Percentiles rank a stretch among this genome's conserved stretches.
Conservation (phyloP, 2,329 filamentous ascomycete species). For the Corniculantispora saksenae region DNA sequence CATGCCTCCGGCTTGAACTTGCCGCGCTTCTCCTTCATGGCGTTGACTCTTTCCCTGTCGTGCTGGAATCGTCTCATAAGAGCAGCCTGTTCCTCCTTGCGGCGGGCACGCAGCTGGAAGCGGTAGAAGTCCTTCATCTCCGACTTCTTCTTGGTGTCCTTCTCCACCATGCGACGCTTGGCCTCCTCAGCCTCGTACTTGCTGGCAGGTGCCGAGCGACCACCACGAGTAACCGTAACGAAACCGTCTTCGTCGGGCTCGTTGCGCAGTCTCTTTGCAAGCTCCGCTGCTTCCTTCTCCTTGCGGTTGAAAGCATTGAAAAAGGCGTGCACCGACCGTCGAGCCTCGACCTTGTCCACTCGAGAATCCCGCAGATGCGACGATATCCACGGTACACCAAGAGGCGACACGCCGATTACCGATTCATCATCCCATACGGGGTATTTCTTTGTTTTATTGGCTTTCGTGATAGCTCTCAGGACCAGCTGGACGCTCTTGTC, state of each 20-base stretch:
- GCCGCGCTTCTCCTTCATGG: conserved; percentile 68
- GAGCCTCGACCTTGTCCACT: conserved; percentile 66
- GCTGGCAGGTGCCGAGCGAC: conserved; percentile 71
- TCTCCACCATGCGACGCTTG: conserved; percentile 60
- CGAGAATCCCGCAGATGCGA: conserved; percentile 71
- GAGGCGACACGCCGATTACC: conserved; percentile 51
- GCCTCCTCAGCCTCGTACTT: conserved; percentile 69
- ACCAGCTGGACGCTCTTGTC: conserved; percentile 73
- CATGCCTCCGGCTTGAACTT: conserved; percentile 58
- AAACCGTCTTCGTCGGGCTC: conserved; percentile 95
- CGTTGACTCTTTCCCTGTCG: conserved; percentile 70
- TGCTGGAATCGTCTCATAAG: conserved; percentile 73
- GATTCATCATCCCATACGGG: conserved; percentile 70
- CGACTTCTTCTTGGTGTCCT: conserved; percentile 61
- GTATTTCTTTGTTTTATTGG: conserved; percentile 58
- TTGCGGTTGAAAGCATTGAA: conserved; percentile 78
- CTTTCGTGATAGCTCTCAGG: conserved; percentile 71
- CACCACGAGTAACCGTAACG: conserved; percentile 83
- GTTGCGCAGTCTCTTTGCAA: conserved; percentile 66
- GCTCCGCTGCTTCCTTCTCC: conserved; percentile 64
- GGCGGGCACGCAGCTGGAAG: conserved; percentile 78
- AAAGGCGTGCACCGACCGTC: conserved; percentile 78
- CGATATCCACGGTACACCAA: conserved; percentile 62
- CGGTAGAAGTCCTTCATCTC: conserved; percentile 76
- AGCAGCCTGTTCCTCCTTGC: conserved; percentile 71